Conservation (phyloP, 1,284 basidiomycete species). For the Rhodotorula mucilaginosa region DNA sequence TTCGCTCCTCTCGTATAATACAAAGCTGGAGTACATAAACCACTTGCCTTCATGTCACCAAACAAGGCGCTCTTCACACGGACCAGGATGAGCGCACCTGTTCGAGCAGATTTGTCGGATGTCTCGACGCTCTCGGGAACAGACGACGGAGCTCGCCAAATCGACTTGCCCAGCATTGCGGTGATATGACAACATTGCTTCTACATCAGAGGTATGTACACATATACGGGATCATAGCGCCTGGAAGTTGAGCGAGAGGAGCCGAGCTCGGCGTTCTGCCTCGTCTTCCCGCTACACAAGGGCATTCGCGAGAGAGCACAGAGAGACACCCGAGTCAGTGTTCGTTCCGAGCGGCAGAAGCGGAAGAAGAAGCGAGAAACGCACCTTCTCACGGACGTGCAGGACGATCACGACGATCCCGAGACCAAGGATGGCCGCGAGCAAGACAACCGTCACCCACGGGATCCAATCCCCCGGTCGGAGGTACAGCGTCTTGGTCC, state of each 20-base stretch:
- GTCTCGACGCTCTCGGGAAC: too few species aligned
- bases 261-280: slow-evolving; percentile 26
- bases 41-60: too few species aligned
- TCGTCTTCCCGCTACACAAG: slow-evolving; percentile 31
- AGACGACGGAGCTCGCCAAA: too few species aligned
- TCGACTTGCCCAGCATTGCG: too few species aligned
- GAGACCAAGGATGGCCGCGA: slow-evolving; percentile 70
- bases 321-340: slow-evolving; percentile 1
- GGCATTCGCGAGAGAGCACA: too few species aligned
- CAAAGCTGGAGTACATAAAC: too few species aligned
- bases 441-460: slow-evolving; percentile 85
- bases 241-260: slow-evolving; percentile 36
- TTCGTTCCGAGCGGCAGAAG: background rate
- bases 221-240: slow-evolving; percentile 8
- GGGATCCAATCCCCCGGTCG: slow-evolving; percentile 96
- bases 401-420: slow-evolving; percentile 80
- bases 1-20: too few species aligned
- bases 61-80: too few species aligned
- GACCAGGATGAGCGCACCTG: too few species aligned
- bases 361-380: slow-evolving; percentile 8
- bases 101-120: too few species aligned
- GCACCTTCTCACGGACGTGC: slow-evolving; percentile 79
- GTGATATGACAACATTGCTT: too few species aligned
- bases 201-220: too few species aligned
- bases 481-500: slow-evolving; percentile 87